Conservation (phyloP, 176 grass and related monocot species). For the Puya raimondii region DNA sequence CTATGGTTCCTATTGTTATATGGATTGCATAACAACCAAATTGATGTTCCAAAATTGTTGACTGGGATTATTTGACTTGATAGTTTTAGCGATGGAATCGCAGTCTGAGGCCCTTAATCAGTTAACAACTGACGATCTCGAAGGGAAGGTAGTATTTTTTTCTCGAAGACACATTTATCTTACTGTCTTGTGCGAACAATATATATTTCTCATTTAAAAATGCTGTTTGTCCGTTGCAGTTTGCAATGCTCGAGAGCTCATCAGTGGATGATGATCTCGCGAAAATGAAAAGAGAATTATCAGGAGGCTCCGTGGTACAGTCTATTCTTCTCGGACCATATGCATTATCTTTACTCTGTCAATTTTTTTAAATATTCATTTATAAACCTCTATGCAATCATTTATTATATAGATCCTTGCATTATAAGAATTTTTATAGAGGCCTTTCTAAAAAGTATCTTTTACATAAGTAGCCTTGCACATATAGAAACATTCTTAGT, state of each 20-base stretch:
- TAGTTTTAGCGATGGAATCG: conserved; percentile 97
- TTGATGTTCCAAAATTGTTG: neutral
- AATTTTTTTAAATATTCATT: too few relatives aligned
- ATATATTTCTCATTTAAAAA: conserved; percentile 1
- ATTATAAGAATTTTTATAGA: too few relatives aligned
- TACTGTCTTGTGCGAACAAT: neutral
- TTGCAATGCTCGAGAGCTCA: conserved; percentile 76
- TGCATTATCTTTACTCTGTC: too few relatives aligned
- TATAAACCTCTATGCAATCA: too few relatives aligned
- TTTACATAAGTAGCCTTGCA: too few relatives aligned
- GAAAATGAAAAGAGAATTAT: conserved; percentile 63
- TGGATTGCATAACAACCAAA: neutral
- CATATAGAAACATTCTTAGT: too few relatives aligned
- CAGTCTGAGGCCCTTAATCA: conserved; percentile 92
- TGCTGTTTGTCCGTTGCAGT: conserved; percentile 34
- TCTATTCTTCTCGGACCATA: conserved; percentile 7
- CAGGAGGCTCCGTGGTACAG: conserved; percentile 59
- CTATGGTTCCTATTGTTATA: too few relatives aligned
- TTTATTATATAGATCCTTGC: too few relatives aligned
- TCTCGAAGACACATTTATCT: too few relatives aligned
- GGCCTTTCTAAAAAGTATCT: too few relatives aligned
- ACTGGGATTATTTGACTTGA: neutral
- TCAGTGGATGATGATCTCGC: conserved; percentile 85
- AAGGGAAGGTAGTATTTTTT: conserved; percentile 73
- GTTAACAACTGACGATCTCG: conserved; percentile 77